Evolutionary conservation across 305 asterid species (phyloP).

Genomic region (Lippia alba): DNA sequence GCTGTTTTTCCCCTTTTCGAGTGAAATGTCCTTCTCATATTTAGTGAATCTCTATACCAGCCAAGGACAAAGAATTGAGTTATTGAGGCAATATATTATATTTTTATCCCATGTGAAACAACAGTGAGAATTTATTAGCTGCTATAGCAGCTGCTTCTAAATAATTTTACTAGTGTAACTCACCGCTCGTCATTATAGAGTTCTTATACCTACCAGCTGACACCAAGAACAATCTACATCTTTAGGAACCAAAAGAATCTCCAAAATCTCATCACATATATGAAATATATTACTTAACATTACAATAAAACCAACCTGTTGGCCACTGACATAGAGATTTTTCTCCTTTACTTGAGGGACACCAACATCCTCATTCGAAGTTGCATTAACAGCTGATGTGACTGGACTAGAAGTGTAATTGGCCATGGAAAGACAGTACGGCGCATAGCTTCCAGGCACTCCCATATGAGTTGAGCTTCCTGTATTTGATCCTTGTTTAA

Average conservation of each 20-base stretch:
- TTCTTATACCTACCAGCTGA: background rate
- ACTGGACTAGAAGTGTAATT: conserved; percentile 69
- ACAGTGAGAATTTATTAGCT: no score
- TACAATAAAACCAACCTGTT: conserved; percentile 64
- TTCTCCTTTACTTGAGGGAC: conserved; percentile 74
- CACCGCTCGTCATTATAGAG: background rate
- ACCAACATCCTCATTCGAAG: conserved; percentile 73
- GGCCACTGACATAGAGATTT: conserved; percentile 64
- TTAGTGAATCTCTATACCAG: no score
- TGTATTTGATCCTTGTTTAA: conserved; percentile 76
- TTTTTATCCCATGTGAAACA: no score
- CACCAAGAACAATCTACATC: conserved; percentile 7
- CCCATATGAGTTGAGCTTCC: conserved; percentile 70
- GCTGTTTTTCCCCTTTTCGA: no score
- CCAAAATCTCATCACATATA: conserved; percentile 17
- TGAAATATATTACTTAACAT: conserved; percentile 16
- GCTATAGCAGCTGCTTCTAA: no score
- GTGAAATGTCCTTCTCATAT: no score
- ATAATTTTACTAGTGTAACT: no score
- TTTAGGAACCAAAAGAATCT: conserved; percentile 8
- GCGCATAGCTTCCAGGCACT: conserved; percentile 75
- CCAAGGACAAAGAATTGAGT: no score
- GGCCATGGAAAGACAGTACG: conserved; percentile 70
- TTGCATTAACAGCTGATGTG: conserved; percentile 64
- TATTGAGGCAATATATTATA: no score